Percentiles rank a stretch among this genome's conserved stretches.
Conservation (phyloP, 495 filamentous ascomycete genomes). For the Lepidopterella palustris region DNA sequence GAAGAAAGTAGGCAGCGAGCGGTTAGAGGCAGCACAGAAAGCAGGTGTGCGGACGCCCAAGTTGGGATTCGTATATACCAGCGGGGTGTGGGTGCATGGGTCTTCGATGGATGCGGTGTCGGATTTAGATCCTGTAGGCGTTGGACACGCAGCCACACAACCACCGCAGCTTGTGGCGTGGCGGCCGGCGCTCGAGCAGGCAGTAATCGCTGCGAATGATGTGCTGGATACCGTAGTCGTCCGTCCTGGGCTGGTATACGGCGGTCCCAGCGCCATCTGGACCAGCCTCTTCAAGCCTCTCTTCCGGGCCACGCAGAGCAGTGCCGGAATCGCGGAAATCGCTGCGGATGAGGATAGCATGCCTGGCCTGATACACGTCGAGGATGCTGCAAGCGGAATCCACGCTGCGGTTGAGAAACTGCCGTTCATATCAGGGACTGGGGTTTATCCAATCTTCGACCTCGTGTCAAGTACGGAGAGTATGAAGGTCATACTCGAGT, state of each 20-base stretch:
- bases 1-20: constrained; percentile 17
- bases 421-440: constrained; percentile 27
- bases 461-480: constrained; percentile 34
- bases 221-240: constrained; percentile 39
- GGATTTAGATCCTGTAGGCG: constrained; percentile 33
- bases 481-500: constrained; percentile 29
- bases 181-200: constrained; percentile 37
- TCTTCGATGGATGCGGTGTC: constrained; percentile 27
- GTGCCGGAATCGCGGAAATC: constrained; percentile 15
- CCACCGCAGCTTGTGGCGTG: constrained; percentile 32
- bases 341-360: constrained; percentile 22
- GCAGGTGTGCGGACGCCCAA: constrained; percentile 29
- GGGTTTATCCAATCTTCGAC: constrained; percentile 43
- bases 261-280: constrained; percentile 31
- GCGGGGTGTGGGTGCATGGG: constrained; percentile 42
- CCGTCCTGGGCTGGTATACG: constrained; percentile 39
- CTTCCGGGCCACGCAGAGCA: constrained; percentile 24
- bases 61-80: constrained; percentile 42
- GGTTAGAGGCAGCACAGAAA: constrained; percentile 15
- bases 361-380: constrained; percentile 37
- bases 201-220: constrained; percentile 31
- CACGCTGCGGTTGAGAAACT: constrained; percentile 38
- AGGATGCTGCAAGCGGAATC: constrained; percentile 38
- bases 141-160: constrained; percentile 10
- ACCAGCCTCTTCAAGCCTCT: constrained; percentile 26